Conservation (phyloP, 2,329 filamentous ascomycete genomes). For the Talaromyces atroroseus region DNA sequence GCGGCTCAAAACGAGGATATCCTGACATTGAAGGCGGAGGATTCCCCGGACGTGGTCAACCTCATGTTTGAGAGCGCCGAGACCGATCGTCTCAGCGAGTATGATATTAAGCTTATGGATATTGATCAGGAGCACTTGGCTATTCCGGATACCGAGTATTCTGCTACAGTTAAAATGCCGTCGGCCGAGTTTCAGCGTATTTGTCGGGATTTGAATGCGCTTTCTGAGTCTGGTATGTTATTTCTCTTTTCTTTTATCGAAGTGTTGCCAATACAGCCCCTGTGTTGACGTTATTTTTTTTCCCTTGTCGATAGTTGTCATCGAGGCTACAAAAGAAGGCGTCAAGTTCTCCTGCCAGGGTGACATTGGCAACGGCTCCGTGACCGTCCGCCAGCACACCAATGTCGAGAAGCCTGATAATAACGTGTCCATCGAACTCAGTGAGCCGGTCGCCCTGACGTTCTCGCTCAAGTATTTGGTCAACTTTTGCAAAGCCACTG, state of each 20-base stretch:
- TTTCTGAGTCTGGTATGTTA: constrained; percentile 86
- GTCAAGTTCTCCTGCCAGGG: constrained; percentile 91
- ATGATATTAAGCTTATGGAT: constrained; percentile 99
- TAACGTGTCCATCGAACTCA: constrained; percentile 83
- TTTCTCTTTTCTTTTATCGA: neutral
- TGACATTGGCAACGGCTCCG: constrained; percentile 92
- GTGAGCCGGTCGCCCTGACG: constrained; percentile 86
- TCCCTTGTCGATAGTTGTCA: constrained; percentile 67
- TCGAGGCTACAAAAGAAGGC: constrained; percentile 94
- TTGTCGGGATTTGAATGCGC: constrained; percentile 80
- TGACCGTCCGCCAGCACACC: constrained; percentile 82
- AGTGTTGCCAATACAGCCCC: too few relatives aligned
- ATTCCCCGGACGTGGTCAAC: constrained; percentile 92
- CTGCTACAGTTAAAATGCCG: constrained; percentile 84
- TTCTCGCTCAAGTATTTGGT: constrained; percentile 99
- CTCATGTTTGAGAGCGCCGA: constrained; percentile 87
- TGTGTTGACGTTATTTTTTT: neutral
- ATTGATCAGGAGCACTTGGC: constrained; percentile 99
- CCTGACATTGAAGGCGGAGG: constrained; percentile 94
- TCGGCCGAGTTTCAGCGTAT: constrained; percentile 88
- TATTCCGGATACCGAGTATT: constrained; percentile 98
- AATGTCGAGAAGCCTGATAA: constrained; percentile 83
- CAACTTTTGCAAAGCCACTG: constrained; percentile 98
- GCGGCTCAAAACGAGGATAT: constrained; percentile 92
- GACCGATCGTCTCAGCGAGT: constrained; percentile 91